Base-by-base conservation (phyloP, 371 early-diverging fungal genomes). In the Polyrhizophydium stewartii region DNA sequence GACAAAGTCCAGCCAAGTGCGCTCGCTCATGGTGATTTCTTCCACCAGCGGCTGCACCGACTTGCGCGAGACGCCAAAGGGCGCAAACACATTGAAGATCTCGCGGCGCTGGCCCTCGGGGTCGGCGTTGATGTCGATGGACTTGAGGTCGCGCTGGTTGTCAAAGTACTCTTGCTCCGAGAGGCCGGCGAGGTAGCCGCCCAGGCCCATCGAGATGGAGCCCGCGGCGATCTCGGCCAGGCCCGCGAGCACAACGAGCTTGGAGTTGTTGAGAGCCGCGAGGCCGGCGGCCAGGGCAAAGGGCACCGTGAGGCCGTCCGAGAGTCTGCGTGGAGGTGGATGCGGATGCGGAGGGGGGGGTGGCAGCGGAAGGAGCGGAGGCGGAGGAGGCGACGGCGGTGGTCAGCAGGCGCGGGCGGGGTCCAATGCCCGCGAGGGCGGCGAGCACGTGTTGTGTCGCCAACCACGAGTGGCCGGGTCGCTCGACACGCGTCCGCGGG, bases 201-300 rank as follows among this genome's bases (percentile, higher is more conserved):
- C 88, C 31, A 88, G 70, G n/a, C 69, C 74, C 74, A 74, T 74
- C 21, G 74, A 70, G 25, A 87, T 84, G n/a, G 81, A 73, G 27
- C 87, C 87, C 19, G 88, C 86, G 33, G 86, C 84, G 56, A 89
- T 69, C 65, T 89, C 89, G 74, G 86, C 86, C 47, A 86, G 60
- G 32, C 89, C 87, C 49, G 87, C 89, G 57, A 75, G 75, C n/a
- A 89, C 77, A 9, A 89, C 89, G 58, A 88, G 70, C 0, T 74
- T 66, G 45, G 72, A 73, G 63, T 81, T 77, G 30, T 83, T 81
- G 43, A 86, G 67, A 37, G 84, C 76, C 6, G 85, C 77, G 27
- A 89, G 74, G 25, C 88, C 89, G 22, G 89, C 89, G 30, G 88
- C 86, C 37, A 89, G 71, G 10, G 89, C 89, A 72, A 89, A 89